A percentile compares a stretch with the other conserved stretches of the same genome.
These are phyloP conservation scores for Chlamydomonas applanata DNA, from an alignment of 139 green algal genomes.

Conservation along the genomic window DNA sequence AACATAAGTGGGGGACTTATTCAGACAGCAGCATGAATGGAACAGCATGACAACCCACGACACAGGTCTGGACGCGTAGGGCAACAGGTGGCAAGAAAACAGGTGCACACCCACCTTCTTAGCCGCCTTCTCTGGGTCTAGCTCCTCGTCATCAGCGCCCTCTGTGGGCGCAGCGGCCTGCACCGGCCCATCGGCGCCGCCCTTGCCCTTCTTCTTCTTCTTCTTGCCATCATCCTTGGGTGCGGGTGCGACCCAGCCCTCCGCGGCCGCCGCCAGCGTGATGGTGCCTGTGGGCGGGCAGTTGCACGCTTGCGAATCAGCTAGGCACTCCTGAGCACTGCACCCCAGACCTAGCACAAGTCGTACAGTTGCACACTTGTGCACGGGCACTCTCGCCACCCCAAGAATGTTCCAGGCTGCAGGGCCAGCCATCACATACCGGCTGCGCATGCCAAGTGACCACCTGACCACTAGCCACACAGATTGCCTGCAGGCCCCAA, in stretches of 20 bases:
- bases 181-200: background rate
- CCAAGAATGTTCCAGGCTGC: too few relatives aligned
- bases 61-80: background rate
- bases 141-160: conserved; percentile 14
- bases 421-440: too few relatives aligned
- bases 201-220: conserved; percentile 58
- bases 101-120: conserved; percentile 56
- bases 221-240: conserved; percentile 20
- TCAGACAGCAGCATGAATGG: too few relatives aligned
- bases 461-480: too few relatives aligned
- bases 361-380: too few relatives aligned
- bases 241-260: conserved; percentile 42
- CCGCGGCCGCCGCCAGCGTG: conserved; percentile 30
- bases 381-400: too few relatives aligned
- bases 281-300: conserved; percentile 52
- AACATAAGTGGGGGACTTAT: too few relatives aligned
- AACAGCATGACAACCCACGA: background rate
- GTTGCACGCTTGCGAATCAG: too few relatives aligned
- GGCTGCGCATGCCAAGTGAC: too few relatives aligned
- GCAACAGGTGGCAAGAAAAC: background rate
- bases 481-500: too few relatives aligned
- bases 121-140: conserved; percentile 75
- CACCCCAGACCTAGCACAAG: too few relatives aligned
- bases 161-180: background rate
- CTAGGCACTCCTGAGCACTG: too few relatives aligned